These are phyloP conservation scores for Kurtzmaniella quercitrusa DNA, from an alignment of 1,139 yeast genomes.

Conservation along the genomic window DNA sequence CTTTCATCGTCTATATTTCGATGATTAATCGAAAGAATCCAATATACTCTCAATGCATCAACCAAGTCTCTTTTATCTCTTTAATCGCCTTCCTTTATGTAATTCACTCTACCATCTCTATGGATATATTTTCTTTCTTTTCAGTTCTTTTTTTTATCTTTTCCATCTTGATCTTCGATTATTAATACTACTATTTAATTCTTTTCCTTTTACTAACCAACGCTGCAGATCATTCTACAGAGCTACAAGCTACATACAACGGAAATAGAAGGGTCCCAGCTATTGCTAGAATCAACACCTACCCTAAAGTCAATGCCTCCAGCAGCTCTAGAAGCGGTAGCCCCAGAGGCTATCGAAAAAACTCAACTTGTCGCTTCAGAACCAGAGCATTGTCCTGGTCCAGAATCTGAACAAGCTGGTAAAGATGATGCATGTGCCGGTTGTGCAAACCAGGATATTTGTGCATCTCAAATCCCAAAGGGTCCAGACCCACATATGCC, in stretches of 20 bases:
- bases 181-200: neutral
- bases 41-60: too few species aligned
- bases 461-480: slow-evolving; percentile 76
- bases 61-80: too few species aligned
- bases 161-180: neutral
- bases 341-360: slow-evolving; percentile 5
- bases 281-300: too few species aligned
- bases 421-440: slow-evolving; percentile 91
- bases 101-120: too few species aligned
- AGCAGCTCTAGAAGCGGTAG: neutral
- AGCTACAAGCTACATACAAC: too few species aligned
- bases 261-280: too few species aligned
- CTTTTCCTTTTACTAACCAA: neutral
- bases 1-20: too few species aligned
- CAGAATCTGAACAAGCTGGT: slow-evolving; percentile 92
- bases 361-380: slow-evolving; percentile 49
- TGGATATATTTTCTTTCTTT: neutral
- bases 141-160: too few species aligned
- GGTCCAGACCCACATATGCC: slow-evolving; percentile 97
- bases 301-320: neutral
- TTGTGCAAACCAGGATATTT: slow-evolving; percentile 89
- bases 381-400: slow-evolving; percentile 98
- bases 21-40: too few species aligned
- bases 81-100: too few species aligned
- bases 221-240: too few species aligned